Percentiles rank a stretch among this genome's conserved stretches.
phyloP scores from a whole-genome alignment of 1,139 yeast genomes.

The Yamadazyma membranifaciens region DNA sequence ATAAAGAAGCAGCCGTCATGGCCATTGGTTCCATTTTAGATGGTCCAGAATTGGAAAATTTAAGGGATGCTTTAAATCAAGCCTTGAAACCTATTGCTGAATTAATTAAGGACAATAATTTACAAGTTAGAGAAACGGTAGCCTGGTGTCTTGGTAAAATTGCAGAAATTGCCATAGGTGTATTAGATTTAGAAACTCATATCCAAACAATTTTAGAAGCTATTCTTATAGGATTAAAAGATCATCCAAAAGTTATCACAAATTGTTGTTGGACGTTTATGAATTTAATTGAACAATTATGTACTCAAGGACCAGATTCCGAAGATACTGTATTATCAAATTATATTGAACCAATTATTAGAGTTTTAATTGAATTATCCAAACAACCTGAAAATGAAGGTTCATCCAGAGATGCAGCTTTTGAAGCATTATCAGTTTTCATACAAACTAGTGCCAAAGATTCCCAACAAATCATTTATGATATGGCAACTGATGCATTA shows the following conservation, averaged over 20 bases:
- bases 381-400: conserved; percentile 76
- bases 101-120: conserved; percentile 67
- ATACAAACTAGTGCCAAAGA: conserved; percentile 74
- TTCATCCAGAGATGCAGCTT: conserved; percentile 92
- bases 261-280: conserved; percentile 98
- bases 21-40: conserved; percentile 96
- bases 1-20: conserved; percentile 97
- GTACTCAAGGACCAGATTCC: conserved; percentile 52
- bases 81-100: conserved; percentile 77
- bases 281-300: conserved; percentile 83
- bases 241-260: conserved; percentile 89
- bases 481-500: conserved; percentile 73
- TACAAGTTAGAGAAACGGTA: conserved; percentile 94
- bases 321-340: conserved; percentile 68
- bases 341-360: conserved; percentile 67
- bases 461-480: conserved; percentile 65
- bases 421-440: conserved; percentile 84
- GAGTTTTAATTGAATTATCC: conserved; percentile 67
- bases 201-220: conserved; percentile 73
- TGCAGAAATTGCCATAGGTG: conserved; percentile 81
- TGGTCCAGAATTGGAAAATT: conserved; percentile 82
- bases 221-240: conserved; percentile 72
- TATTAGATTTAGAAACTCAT: conserved; percentile 63
- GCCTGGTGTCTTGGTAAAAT: conserved; percentile 98
- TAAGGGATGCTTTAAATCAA: conserved; percentile 67